These are phyloP conservation scores for Lichtheimia ornata DNA, from an alignment of 371 early-diverging fungal species.

Conservation along the genomic window DNA sequence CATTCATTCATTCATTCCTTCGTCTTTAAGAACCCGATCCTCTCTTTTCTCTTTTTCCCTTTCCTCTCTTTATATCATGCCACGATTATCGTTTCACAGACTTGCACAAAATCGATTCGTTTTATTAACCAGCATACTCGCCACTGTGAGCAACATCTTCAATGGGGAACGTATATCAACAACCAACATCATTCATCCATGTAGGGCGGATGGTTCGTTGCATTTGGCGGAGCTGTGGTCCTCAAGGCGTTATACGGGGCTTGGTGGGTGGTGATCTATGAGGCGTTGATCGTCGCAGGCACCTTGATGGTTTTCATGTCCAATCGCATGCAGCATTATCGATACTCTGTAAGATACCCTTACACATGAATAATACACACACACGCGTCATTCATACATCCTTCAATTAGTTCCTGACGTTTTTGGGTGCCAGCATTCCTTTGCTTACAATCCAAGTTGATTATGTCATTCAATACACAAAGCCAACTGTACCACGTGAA, in stretches of 20 bases:
- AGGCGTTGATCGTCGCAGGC: conserved; percentile 27
- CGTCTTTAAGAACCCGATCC: neutral
- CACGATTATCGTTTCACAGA: conserved; percentile 7
- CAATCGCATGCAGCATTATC: conserved; percentile 28
- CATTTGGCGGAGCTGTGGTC: conserved; percentile 39
- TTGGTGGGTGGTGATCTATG: conserved; percentile 50
- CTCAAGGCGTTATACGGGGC: conserved; percentile 40
- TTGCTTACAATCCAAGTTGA: conserved; percentile 44
- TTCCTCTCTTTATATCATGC: conserved; percentile 5
- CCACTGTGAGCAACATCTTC: conserved; percentile 22
- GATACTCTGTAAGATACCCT: conserved; percentile 30
- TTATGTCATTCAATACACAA: conserved; percentile 37
- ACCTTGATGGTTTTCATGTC: conserved; percentile 23
- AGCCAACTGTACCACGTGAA: conserved; percentile 20
- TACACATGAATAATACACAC: neutral
- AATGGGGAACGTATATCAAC: neutral
- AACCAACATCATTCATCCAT: neutral
- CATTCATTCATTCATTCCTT: neutral
- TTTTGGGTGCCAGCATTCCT: conserved; percentile 44
- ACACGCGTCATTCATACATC: neutral
- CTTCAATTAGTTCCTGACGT: conserved; percentile 30
- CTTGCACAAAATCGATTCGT: conserved; percentile 32
- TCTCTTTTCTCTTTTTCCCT: conserved; percentile 5
- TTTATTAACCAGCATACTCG: conserved; percentile 26
- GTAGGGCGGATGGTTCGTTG: conserved; percentile 36